Base-by-base conservation (phyloP, 2,329 filamentous ascomycete species). In the Pseudopyrenochaeta lycopersici region DNA sequence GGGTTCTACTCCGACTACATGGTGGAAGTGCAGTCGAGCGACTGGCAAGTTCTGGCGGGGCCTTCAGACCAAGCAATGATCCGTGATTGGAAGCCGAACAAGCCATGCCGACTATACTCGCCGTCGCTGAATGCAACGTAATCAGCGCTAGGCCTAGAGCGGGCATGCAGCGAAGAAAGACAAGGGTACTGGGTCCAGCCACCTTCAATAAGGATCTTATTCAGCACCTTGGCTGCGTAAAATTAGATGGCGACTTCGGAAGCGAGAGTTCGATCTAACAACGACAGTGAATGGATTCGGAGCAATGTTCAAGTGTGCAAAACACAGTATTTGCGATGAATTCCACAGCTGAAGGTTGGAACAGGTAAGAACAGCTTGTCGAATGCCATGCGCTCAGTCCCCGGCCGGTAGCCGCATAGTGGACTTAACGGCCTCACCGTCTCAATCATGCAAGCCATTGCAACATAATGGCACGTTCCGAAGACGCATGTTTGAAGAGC, bases 151-250 rank as follows among this genome's bases (percentile, higher is more conserved):
- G 18, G 27, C 48, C 20, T 11, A 18, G 32, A 29, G 17, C 20
- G 18, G 48, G 48, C 29, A 50, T 50, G 32, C 27, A 40, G 23
- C 33, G 48, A 45, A 39, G 48, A 50, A 50, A 29, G 9, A 44
- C 41, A 40, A 15, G 41, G 20, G 27, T 44, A 23, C 32, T 15
- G 9, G 32, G 18, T 30, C 15, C 40, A 49, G 32, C 17, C 17
- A 27, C 14, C 10, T 18, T 46, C 32, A 31, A 36, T 35, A 20
- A n/a, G 32, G n/a, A 12, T 20, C n/a, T 33, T 42, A 27, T 33
- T 33, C 30, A 41, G 41, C 40, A 23, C 20, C 39, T 39, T 36
- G 20, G 47, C 31, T 39, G 40, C 31, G 38, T 31, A 50, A 20
- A 38, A 40, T 23, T 21, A 2, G 30, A 46, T 23, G 14, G 18